A percentile compares a stretch with the other conserved stretches of the same genome.
Evolutionary conservation across 2,329 filamentous ascomycete genomes (phyloP).

Genomic region (Aureobasidium vineae): DNA sequence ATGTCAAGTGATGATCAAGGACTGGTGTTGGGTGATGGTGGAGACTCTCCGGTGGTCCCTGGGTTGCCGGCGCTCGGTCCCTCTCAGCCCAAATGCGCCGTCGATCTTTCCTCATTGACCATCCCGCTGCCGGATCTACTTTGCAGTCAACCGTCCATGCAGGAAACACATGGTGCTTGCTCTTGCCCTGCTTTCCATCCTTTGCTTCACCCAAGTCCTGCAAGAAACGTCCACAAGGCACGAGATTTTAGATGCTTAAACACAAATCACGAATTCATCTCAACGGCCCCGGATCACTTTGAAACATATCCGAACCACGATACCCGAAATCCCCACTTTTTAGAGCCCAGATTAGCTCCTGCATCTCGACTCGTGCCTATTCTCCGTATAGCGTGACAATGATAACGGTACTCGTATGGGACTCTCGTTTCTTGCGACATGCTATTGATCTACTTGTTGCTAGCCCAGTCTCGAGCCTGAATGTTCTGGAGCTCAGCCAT

Average conservation of each 20-base stretch:
- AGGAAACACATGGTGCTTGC: not conserved
- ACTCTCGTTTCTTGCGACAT: not conserved
- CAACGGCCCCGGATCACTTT: not conserved
- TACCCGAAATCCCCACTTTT: not conserved
- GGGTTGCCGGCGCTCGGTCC: not conserved
- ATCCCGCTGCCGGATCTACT: conserved; percentile 11
- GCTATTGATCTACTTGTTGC: not conserved
- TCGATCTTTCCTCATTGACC: conserved; percentile 11
- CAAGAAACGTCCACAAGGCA: not conserved
- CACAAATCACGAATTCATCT: not conserved
- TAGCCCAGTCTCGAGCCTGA: not conserved
- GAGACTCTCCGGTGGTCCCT: not conserved
- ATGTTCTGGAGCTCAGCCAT: conserved; percentile 46
- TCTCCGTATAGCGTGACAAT: not conserved
- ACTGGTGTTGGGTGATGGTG: not conserved
- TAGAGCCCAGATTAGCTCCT: not conserved
- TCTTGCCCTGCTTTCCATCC: not conserved
- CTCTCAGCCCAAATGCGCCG: not conserved
- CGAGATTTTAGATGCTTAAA: not conserved
- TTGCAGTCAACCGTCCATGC: not conserved
- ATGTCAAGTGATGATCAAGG: not conserved
- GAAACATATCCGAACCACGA: conserved; percentile 19
- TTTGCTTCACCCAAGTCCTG: not conserved
- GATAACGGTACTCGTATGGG: not conserved
- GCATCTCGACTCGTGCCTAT: not conserved